Conservation (phyloP, 805 yeast genomes). For the Pichia insulana region DNA sequence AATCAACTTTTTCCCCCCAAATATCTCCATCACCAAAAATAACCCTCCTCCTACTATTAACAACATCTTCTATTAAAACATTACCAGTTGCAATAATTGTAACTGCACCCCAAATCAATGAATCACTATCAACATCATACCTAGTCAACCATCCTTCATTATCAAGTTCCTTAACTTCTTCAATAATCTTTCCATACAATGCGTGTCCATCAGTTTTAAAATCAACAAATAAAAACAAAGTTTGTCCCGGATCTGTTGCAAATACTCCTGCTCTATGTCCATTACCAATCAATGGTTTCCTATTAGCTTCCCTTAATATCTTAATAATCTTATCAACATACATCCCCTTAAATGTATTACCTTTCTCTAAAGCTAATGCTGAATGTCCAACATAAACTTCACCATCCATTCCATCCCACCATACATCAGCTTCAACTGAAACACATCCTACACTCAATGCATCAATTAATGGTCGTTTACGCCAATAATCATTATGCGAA, state of each 20-base stretch:
- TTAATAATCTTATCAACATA: constrained; percentile 46
- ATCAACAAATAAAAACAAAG: constrained; percentile 57
- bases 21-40: constrained; percentile 42
- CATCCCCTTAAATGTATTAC: constrained; percentile 37
- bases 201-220: constrained; percentile 48
- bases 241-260: constrained; percentile 38
- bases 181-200: constrained; percentile 38
- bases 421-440: constrained; percentile 49
- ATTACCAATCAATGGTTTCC: constrained; percentile 8
- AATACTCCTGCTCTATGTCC: constrained; percentile 18
- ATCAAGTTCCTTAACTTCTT: constrained; percentile 39
- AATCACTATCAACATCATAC: constrained; percentile 30
- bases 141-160: constrained; percentile 42
- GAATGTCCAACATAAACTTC: constrained; percentile 57
- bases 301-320: constrained; percentile 43
- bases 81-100: constrained; percentile 62
- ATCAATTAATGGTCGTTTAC: constrained; percentile 37
- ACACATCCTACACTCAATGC: constrained; percentile 40
- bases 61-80: constrained; percentile 38
- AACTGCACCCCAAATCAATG: constrained; percentile 42
- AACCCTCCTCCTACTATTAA: constrained; percentile 21
- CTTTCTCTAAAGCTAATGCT: constrained; percentile 34
- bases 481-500: constrained; percentile 54
- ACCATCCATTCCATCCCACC: constrained; percentile 30
- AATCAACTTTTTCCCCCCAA: constrained; percentile 5